Percentiles rank a stretch among this genome's conserved stretches.
Conservation (phyloP, 805 yeast species). For the Candida awuae region DNA sequence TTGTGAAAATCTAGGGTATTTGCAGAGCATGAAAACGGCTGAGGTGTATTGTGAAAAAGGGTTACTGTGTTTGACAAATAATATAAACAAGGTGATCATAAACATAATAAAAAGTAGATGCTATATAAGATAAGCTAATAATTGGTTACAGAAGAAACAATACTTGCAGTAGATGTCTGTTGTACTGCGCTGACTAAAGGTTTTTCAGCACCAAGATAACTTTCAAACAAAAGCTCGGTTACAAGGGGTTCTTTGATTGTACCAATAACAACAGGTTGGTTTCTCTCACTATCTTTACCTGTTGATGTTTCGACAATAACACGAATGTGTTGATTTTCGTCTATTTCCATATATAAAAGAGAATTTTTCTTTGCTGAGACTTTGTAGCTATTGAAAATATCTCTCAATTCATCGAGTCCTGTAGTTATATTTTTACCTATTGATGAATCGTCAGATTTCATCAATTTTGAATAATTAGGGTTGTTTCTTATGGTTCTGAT, state of each 20-base stretch:
- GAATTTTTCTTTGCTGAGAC: constrained; percentile 74
- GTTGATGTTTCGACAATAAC: constrained; percentile 20
- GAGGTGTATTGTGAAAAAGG: no score
- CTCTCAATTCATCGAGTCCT: constrained; percentile 63
- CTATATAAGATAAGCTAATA: no score
- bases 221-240: constrained; percentile 60
- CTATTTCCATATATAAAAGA: constrained; percentile 50
- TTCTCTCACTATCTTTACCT: constrained; percentile 9
- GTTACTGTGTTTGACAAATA: no score
- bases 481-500: constrained; percentile 69
- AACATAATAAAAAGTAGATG: no score
- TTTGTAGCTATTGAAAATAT: constrained; percentile 45
- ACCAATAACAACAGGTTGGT: constrained; percentile 42
- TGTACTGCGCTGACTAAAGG: constrained; percentile 46
- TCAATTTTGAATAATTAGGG: constrained; percentile 45
- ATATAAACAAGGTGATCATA: no score
- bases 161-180: constrained; percentile 16
- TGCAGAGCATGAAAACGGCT: no score
- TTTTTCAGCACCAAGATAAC: constrained; percentile 62
- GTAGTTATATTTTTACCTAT: constrained; percentile 17
- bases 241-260: constrained; percentile 52
- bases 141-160: constrained; percentile 12
- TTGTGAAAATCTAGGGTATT: no score
- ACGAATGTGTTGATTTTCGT: constrained; percentile 38
- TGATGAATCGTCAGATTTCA: constrained; percentile 37